These are phyloP conservation scores for Hirschfeldia incana DNA, from an alignment of 345 rosid species.

Conservation along the genomic window DNA sequence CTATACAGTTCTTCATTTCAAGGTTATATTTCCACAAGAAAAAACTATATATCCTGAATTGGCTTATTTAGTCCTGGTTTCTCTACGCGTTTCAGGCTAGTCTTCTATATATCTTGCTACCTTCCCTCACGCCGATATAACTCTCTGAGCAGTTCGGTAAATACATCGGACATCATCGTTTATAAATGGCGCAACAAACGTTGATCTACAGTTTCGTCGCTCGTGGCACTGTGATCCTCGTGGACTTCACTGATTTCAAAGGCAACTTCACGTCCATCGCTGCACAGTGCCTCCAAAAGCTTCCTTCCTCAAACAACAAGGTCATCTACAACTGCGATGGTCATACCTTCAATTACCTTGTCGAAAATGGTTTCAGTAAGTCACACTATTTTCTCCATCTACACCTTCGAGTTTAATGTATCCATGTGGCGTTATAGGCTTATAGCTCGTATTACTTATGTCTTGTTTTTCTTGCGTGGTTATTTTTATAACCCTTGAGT, in stretches of 20 bases:
- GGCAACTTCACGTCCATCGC: constrained; percentile 77
- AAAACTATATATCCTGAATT: neutral
- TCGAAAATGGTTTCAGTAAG: constrained; percentile 75
- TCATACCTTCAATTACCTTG: constrained; percentile 82
- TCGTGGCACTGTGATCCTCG: constrained; percentile 66
- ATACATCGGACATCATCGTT: constrained; percentile 9
- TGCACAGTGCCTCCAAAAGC: constrained; percentile 72
- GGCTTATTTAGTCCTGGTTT: neutral
- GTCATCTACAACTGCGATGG: constrained; percentile 81
- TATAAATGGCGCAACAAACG: constrained; percentile 64
- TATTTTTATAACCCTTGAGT: neutral
- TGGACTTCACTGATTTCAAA: constrained; percentile 71
- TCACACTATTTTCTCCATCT: constrained; percentile 14
- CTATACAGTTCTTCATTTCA: neutral
- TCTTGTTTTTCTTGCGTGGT: neutral
- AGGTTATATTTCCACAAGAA: neutral
- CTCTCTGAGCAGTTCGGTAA: constrained; percentile 9
- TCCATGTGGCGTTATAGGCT: neutral
- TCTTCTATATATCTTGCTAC: constrained; percentile 32
- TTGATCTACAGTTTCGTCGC: constrained; percentile 81
- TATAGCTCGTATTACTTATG: too few relatives aligned
- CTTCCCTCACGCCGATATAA: constrained; percentile 18
- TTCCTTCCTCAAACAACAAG: constrained; percentile 68
- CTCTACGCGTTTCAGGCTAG: constrained; percentile 39
- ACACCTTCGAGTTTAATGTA: neutral